Conservation (phyloP, 495 filamentous ascomycete genomes). For the Penicillium samsonianum region DNA sequence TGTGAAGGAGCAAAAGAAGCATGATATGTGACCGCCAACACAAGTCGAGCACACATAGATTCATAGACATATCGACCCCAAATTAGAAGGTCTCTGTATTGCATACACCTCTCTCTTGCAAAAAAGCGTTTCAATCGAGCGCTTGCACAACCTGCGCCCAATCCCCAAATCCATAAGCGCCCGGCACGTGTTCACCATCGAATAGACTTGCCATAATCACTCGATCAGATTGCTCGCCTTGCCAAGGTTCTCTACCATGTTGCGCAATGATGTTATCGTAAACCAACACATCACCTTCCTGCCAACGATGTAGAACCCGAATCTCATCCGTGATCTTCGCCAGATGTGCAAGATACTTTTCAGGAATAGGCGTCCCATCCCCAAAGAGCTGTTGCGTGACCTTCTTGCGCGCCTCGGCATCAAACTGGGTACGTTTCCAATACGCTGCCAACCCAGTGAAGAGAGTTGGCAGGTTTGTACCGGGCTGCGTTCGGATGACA, state of each 20-base stretch:
- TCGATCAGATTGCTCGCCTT: slow-evolving; percentile 46
- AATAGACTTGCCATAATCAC: slow-evolving; percentile 50
- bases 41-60: too few relatives aligned
- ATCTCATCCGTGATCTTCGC: slow-evolving; percentile 52
- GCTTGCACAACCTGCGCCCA: slow-evolving; percentile 51
- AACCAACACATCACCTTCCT: slow-evolving; percentile 44
- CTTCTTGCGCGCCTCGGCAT: slow-evolving; percentile 24
- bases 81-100: too few relatives aligned
- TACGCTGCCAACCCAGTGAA: slow-evolving; percentile 53
- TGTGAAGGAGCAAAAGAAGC: too few relatives aligned
- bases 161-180: slow-evolving; percentile 42
- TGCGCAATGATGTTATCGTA: slow-evolving; percentile 52
- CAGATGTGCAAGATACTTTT: slow-evolving; percentile 46
- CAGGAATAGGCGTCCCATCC: slow-evolving; percentile 54
- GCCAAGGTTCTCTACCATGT: slow-evolving; percentile 50
- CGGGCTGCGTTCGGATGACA: slow-evolving; percentile 48
- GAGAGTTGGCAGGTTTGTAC: slow-evolving; percentile 51
- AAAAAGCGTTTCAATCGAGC: slow-evolving; percentile 12
- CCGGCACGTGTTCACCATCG: slow-evolving; percentile 44
- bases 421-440: slow-evolving; percentile 39
- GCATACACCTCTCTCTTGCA: too few relatives aligned
- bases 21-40: too few relatives aligned
- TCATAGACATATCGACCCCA: too few relatives aligned
- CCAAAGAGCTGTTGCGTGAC: slow-evolving; percentile 41
- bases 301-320: slow-evolving; percentile 46